Percentiles rank a stretch among this genome's conserved stretches.
These are phyloP conservation scores for Leccinum griseonigrum DNA, from an alignment of 1,284 basidiomycete genomes.

Conservation along the genomic window DNA sequence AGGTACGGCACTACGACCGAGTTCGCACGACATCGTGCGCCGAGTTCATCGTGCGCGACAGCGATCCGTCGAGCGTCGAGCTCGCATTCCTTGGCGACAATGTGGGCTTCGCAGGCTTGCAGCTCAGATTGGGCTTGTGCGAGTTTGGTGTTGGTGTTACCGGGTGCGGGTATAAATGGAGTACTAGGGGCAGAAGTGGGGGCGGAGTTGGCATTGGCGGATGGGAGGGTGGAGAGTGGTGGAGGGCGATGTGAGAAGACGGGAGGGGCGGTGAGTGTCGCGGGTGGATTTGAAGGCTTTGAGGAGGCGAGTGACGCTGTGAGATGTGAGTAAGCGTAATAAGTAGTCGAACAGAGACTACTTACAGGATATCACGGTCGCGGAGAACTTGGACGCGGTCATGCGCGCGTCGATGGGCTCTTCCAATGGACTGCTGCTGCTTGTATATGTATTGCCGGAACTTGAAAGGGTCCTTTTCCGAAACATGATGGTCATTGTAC, in stretches of 20 bases:
- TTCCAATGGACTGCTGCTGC: too few species aligned
- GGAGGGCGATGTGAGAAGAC: conserved; percentile 25
- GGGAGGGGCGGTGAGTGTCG: conserved; percentile 36
- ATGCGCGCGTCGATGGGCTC: too few species aligned
- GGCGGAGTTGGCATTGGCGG: conserved; percentile 29
- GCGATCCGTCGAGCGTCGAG: conserved; percentile 50
- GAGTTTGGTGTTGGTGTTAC: conserved; percentile 47
- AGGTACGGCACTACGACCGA: conserved; percentile 91
- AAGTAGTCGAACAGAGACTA: too few species aligned
- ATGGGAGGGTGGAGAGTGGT: conserved; percentile 35
- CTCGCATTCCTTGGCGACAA: conserved; percentile 64
- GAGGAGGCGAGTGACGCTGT: conserved; percentile 66
- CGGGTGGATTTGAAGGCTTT: conserved; percentile 65
- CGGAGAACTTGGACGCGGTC: conserved; percentile 42
- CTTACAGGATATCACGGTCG: conserved; percentile 55
- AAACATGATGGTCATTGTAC: too few species aligned
- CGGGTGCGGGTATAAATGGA: background rate
- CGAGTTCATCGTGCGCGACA: conserved; percentile 57
- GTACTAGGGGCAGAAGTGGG: conserved; percentile 10
- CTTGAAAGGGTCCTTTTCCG: too few species aligned
- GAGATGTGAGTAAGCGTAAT: too few species aligned
- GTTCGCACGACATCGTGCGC: conserved; percentile 62
- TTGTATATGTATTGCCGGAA: too few species aligned
- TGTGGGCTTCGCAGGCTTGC: conserved; percentile 73
- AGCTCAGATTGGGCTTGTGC: conserved; percentile 66